Conservation (phyloP, 2,329 filamentous ascomycete species). For the Mycosphaerella sp. region DNA sequence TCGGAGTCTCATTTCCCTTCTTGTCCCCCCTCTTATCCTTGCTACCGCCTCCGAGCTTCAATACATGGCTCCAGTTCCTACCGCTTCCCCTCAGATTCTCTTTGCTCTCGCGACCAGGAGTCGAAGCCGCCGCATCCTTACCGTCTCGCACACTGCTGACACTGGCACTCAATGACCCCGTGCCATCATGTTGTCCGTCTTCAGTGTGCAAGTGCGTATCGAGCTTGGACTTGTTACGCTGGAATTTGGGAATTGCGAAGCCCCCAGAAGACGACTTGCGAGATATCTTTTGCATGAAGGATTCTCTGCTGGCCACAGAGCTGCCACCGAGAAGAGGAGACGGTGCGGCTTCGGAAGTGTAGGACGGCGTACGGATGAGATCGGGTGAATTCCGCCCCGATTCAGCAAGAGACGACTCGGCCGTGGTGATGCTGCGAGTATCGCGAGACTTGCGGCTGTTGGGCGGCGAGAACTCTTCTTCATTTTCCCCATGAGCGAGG, state of each 20-base stretch:
- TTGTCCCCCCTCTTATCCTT: slow-evolving; percentile 21
- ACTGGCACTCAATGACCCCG: slow-evolving; percentile 25
- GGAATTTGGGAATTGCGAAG: slow-evolving; percentile 37
- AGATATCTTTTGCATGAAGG: slow-evolving; percentile 46
- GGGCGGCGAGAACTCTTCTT: slow-evolving; percentile 31
- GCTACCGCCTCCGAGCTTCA: slow-evolving; percentile 36
- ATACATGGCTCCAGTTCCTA: slow-evolving; percentile 42
- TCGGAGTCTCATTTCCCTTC: slow-evolving; percentile 39
- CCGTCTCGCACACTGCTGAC: slow-evolving; percentile 32
- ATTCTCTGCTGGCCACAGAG: slow-evolving; percentile 37
- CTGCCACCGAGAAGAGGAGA: slow-evolving; percentile 33
- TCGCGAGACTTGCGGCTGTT: slow-evolving; percentile 40
- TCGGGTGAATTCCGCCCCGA: slow-evolving; percentile 27
- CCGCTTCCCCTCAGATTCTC: slow-evolving; percentile 36
- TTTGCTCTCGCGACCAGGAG: slow-evolving; percentile 31
- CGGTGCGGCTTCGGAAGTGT: slow-evolving; percentile 37
- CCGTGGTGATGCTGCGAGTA: slow-evolving; percentile 34
- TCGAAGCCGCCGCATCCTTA: background rate
- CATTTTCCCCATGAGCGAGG: slow-evolving; percentile 27
- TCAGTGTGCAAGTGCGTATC: slow-evolving; percentile 28
- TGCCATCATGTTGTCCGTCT: slow-evolving; percentile 35
- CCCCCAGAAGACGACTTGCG: slow-evolving; percentile 45
- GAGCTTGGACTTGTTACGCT: slow-evolving; percentile 35
- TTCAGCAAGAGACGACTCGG: slow-evolving; percentile 30
- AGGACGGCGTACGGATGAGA: slow-evolving; percentile 29